phyloP scores from a whole-genome alignment of 202 grass and related monocot genomes.

The Eragrostis tef region DNA sequence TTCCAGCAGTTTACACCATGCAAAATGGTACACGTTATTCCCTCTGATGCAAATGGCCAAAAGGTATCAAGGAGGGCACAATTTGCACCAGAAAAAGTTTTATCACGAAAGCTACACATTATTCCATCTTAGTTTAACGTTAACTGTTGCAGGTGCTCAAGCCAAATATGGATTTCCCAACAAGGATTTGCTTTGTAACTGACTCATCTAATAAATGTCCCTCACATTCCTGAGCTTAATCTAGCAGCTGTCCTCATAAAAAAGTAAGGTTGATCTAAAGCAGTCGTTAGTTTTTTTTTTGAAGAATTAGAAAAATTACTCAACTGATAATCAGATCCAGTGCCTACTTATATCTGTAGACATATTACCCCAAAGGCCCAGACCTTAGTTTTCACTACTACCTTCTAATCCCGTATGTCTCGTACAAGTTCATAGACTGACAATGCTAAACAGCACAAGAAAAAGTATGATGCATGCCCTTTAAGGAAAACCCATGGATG shows the following conservation, averaged over 20 bases:
- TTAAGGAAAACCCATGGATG: too few species aligned
- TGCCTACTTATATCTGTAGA: constrained; percentile 3
- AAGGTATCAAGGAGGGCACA: constrained; percentile 9
- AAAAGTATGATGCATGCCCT: too few species aligned
- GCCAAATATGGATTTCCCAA: constrained; percentile 8
- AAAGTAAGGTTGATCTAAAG: not conserved
- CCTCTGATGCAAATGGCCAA: not conserved
- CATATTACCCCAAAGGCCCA: constrained; percentile 8
- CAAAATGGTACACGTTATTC: too few species aligned
- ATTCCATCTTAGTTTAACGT: not conserved
- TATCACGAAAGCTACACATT: not conserved
- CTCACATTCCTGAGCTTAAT: not conserved
- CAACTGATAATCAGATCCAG: not conserved
- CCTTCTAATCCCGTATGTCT: not conserved
- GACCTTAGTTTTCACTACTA: constrained; percentile 7
- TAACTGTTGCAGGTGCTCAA: not conserved
- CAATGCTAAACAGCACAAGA: too few species aligned
- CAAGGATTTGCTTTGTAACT: constrained; percentile 16
- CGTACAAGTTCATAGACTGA: too few species aligned
- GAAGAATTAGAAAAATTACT: constrained; percentile 10
- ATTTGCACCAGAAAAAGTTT: constrained; percentile 5
- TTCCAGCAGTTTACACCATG: not conserved
- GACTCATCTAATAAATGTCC: not conserved
- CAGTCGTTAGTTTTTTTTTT: not conserved
- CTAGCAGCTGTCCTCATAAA: not conserved